A percentile compares a stretch with the other conserved stretches of the same genome.
Conservation (phyloP, 129 eudicot species). For the Pseudognaphalium luteoalbum region DNA sequence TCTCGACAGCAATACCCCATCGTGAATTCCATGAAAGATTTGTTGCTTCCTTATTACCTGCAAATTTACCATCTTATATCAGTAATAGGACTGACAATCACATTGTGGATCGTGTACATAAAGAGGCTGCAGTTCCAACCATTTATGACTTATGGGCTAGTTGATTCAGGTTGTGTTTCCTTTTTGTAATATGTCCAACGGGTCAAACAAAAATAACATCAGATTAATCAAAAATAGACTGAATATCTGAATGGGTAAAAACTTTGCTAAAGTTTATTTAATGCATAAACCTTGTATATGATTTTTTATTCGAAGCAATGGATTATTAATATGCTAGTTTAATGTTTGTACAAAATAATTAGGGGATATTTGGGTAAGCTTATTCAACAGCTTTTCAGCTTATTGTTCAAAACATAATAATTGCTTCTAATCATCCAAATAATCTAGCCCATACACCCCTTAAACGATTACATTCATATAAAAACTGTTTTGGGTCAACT, state of each 20-base stretch:
- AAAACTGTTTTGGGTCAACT: constrained; percentile 3
- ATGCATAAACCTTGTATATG: neutral
- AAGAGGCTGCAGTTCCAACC: neutral
- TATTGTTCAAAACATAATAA: too few relatives aligned
- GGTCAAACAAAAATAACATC: neutral
- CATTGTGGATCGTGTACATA: neutral
- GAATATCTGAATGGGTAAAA: neutral
- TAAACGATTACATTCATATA: neutral
- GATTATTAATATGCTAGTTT: neutral
- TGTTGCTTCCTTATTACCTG: constrained; percentile 43
- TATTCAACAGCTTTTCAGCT: too few relatives aligned
- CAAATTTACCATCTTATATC: constrained; percentile 14
- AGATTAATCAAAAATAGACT: neutral
- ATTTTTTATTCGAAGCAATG: neutral
- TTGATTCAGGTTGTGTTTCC: neutral
- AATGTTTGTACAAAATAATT: neutral
- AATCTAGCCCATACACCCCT: too few relatives aligned
- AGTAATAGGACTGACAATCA: neutral
- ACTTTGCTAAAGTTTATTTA: neutral
- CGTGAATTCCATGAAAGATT: constrained; percentile 40
- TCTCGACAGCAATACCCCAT: constrained; percentile 43
- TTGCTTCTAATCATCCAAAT: neutral
- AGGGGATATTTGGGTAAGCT: too few relatives aligned
- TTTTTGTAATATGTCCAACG: neutral
- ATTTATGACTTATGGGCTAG: neutral